Evolutionary conservation across 495 filamentous ascomycete species (phyloP).

Genomic region (Hypoxylon crocopeplum): DNA sequence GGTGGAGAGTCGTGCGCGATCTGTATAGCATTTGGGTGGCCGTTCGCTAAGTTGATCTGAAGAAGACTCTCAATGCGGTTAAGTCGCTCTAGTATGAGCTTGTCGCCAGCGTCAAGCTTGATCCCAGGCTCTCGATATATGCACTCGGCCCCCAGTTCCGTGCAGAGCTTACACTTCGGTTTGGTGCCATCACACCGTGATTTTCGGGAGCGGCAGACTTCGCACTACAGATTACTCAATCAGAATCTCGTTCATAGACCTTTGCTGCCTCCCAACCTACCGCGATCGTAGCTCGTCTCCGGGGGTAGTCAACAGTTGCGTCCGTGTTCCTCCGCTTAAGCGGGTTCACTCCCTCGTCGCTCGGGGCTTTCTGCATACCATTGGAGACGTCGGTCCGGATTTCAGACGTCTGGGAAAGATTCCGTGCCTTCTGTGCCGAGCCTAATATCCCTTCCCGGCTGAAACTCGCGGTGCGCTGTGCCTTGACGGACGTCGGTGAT

Average conservation of each 20-base stretch:
- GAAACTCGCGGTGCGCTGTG: slow-evolving; percentile 56
- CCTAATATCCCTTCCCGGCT: slow-evolving; percentile 64
- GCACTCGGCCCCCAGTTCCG: slow-evolving; percentile 81
- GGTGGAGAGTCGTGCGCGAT: slow-evolving; percentile 66
- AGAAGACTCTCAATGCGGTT: slow-evolving; percentile 78
- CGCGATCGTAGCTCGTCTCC: slow-evolving; percentile 74
- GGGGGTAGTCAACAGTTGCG: slow-evolving; percentile 70
- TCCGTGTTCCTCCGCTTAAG: slow-evolving; percentile 71
- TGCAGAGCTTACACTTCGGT: slow-evolving; percentile 83
- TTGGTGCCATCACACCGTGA: slow-evolving; percentile 84
- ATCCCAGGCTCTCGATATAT: slow-evolving; percentile 85
- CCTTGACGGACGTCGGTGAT: slow-evolving; percentile 57
- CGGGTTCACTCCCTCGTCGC: slow-evolving; percentile 60
- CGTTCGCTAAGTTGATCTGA: slow-evolving; percentile 66
- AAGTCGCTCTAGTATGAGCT: slow-evolving; percentile 79
- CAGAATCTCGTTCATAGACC: slow-evolving; percentile 29
- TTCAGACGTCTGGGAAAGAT: slow-evolving; percentile 61
- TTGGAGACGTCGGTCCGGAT: slow-evolving; percentile 49
- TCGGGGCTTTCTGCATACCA: slow-evolving; percentile 53
- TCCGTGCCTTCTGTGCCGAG: slow-evolving; percentile 63
- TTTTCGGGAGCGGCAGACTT: slow-evolving; percentile 84
- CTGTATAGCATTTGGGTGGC: slow-evolving; percentile 51
- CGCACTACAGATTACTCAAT: slow-evolving; percentile 64
- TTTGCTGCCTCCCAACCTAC: slow-evolving; percentile 54
- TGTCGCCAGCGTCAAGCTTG: slow-evolving; percentile 86